Base-by-base conservation (phyloP, 129 eudicot species). In the Centrapalus pauciflorus region DNA sequence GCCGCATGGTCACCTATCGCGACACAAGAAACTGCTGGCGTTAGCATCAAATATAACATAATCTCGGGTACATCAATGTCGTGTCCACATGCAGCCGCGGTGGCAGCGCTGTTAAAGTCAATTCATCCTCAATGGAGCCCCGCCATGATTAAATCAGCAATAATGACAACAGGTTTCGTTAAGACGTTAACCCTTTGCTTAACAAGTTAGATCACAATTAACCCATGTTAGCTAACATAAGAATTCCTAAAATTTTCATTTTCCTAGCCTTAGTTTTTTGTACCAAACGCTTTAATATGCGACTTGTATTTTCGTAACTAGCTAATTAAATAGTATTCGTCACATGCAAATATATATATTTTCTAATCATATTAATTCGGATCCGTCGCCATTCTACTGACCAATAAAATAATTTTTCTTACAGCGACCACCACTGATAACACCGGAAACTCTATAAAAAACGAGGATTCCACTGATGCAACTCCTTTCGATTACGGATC, bases 1-100 rank as follows among this genome's bases (percentile, higher is more conserved):
- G 88, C 95, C 16, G 90, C 95, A 32, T 84, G 95, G 87, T 87
- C 90, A 73, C 95, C 95, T 6, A 38, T 87, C 23, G 46, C 84
- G 46, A 79, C 76, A 4, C 29, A 26, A 49, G 30, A 16, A 0
- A 71, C 87, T 9, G 83, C 69, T 21, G 90, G 81, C 61, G 40
- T 46, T 25, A 73, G 75, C 59, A 34, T 79, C 11, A 56, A 80
- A 40, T 82, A 81, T 19, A 88, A 84, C 74, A 79, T 84, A 35
- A 58, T 80, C 50, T 84, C 95, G 0, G 90, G 90, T 24, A 84
- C 95, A 10, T 88, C 88, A 45, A 88, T 84, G 90, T 64, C 95
- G 3, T 84, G 90, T 70, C 90, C 95, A n/a, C 90, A 88, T 72
- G 83, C 72, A 14, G 25, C 95, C 26, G 86, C 82, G 33, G 70